Percentiles rank a stretch among this genome's conserved stretches.
phyloP scores from a whole-genome alignment of 177 flowering plant species.

The Vitis hybrid region DNA sequence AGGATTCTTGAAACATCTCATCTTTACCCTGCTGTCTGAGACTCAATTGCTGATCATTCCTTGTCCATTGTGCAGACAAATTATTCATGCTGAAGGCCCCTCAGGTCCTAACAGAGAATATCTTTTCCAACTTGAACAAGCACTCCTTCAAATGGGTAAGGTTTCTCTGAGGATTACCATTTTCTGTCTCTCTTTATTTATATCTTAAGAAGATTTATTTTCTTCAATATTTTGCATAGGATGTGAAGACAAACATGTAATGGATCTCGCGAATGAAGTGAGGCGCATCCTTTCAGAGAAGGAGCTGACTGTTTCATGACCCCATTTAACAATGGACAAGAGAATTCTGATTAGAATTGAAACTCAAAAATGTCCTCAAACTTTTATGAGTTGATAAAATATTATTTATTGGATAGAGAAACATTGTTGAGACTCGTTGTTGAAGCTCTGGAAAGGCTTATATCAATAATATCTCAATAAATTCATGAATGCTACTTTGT shows the following conservation, averaged over 20 bases:
- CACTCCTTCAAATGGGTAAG: conserved; percentile 67
- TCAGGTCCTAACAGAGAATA: conserved; percentile 98
- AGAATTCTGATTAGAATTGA: too few species aligned
- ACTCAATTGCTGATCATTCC: neutral
- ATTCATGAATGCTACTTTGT: too few species aligned
- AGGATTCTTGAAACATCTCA: too few species aligned
- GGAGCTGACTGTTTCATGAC: conserved; percentile 19
- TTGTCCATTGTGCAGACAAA: conserved; percentile 56
- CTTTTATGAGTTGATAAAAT: too few species aligned
- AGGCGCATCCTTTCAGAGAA: conserved; percentile 47
- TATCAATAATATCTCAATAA: too few species aligned
- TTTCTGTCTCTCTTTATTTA: neutral
- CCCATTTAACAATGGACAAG: neutral
- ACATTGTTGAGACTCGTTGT: too few species aligned
- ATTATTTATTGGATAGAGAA: too few species aligned
- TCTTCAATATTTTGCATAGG: conserved; percentile 32
- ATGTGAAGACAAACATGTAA: conserved; percentile 75
- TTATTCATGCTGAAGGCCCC: conserved; percentile 78
- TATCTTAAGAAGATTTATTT: neutral
- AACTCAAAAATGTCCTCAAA: too few species aligned
- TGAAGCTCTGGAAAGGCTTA: too few species aligned
- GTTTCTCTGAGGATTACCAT: neutral
- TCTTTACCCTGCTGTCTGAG: too few species aligned
- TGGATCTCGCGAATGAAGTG: conserved; percentile 70
- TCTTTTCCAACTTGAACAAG: conserved; percentile 77